These are phyloP conservation scores for Thermochaetoides dissita DNA, from an alignment of 2,329 filamentous ascomycete species.

Conservation along the genomic window DNA sequence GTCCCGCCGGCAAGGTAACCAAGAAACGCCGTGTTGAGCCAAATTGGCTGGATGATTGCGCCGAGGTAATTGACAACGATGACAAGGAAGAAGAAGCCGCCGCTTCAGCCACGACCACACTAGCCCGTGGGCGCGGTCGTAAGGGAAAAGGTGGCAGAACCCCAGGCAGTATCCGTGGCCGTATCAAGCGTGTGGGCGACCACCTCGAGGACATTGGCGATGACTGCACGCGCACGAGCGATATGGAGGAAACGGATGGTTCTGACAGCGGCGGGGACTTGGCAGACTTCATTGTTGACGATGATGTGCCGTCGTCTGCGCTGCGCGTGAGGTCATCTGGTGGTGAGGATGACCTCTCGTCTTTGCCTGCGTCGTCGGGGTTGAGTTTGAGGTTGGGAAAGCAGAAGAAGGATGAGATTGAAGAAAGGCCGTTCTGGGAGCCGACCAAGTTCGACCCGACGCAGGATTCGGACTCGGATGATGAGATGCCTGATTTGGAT, in stretches of 20 bases:
- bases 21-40: conserved; percentile 2
- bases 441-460: conserved; percentile 25
- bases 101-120: conserved; percentile 11
- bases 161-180: not conserved
- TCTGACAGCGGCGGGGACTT: conserved; percentile 37
- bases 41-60: conserved; percentile 4
- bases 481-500: conserved; percentile 17
- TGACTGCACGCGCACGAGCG: conserved; percentile 36
- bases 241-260: conserved; percentile 30
- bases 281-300: conserved; percentile 41
- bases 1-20: not conserved
- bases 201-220: conserved; percentile 36
- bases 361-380: conserved; percentile 4
- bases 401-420: not conserved
- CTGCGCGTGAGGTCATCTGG: conserved; percentile 18
- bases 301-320: conserved; percentile 29
- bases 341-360: conserved; percentile 4
- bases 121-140: conserved; percentile 2
- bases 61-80: conserved; percentile 6
- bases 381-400: not conserved
- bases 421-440: conserved; percentile 23
- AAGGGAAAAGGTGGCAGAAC: conserved; percentile 1
- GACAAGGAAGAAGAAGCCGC: conserved; percentile 6
- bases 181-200: conserved; percentile 18
- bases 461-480: conserved; percentile 21